Evolutionary conservation across 179 eudicot genomes (phyloP).

Genomic region (Kewa caespitosa): DNA sequence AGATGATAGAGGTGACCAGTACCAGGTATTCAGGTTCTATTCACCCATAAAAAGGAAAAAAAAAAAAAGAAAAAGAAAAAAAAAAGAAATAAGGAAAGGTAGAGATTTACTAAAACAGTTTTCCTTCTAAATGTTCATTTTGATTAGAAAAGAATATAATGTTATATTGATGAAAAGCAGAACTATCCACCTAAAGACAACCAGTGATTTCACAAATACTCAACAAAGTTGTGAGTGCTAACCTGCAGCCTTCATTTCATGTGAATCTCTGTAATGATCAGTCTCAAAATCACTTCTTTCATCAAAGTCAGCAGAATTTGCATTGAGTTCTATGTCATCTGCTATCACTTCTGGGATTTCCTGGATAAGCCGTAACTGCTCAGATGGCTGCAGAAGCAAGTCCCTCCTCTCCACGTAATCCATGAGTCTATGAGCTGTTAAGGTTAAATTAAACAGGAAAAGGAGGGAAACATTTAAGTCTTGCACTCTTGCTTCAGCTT

Average conservation of each 20-base stretch:
- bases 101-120: too few species aligned
- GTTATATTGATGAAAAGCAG: too few species aligned
- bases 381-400: constrained; percentile 29
- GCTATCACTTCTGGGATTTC: constrained; percentile 34
- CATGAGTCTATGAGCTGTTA: constrained; percentile 24
- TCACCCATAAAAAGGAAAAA: too few species aligned
- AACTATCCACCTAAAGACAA: background rate
- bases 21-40: too few species aligned
- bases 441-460: constrained; percentile 14
- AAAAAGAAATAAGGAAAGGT: too few species aligned
- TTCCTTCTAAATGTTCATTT: too few species aligned
- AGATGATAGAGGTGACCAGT: too few species aligned
- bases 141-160: too few species aligned
- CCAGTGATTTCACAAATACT: background rate
- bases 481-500: too few species aligned
- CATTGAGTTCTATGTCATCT: constrained; percentile 17
- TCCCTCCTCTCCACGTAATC: constrained; percentile 31
- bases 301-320: background rate
- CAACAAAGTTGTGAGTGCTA: constrained; percentile 1
- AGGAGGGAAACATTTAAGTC: background rate
- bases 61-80: too few species aligned
- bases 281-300: background rate
- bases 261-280: background rate
- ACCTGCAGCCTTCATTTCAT: constrained; percentile 23
- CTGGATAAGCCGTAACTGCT: constrained; percentile 25